Evolutionary conservation across 208 protist species (phyloP), one percentile per base, ranked within the genome.

Genomic region (Leishmania amazonensis): DNA sequence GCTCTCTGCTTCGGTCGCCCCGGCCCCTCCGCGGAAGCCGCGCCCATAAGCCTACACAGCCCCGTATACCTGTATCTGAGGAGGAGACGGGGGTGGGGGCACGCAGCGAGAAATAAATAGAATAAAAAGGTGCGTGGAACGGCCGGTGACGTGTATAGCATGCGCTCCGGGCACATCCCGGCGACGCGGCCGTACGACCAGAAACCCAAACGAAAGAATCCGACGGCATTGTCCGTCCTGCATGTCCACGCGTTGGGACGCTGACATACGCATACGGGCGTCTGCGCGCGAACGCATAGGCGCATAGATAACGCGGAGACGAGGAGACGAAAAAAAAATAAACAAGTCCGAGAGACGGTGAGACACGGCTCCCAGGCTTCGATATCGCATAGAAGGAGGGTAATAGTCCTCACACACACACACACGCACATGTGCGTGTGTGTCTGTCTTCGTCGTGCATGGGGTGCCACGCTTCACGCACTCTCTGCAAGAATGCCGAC

Each of bases 401-500:
- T 21, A 6, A 54, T 54, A 54, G 51, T 21, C 51, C 8, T 54
- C 68, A 74, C 68, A 74, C 38, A 4, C 68, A 74, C 68, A 49
- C 40, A 49, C 68, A 31, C 57, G 0, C 28, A 24, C 31, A 42
- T 15, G 11, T 45, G 45, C 31, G 11, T 45, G 45, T 62, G 54
- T 49, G 35, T 15, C 1, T 42, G 42, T n/a, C 28, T 24, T 71
- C 4, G 9, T 49, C 7, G 47, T 81, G 78, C 64, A 86, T 86
- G 83, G 83, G 83, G 24, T 71, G 71, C 24, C 28, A 53, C 38
- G n/a, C n/a, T 4, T 40, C 76, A 45, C 64, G 42, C 47, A 8
- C 62, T 15, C 40, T 79, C 78, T 83, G 78, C 67, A 76, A 68
- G 64, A 74, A 58, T 11, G 54, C 78, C 31, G 58, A 68, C 51